phyloP scores from a whole-genome alignment of 2,329 filamentous ascomycete genomes.

The Arachnomyces sp. region DNA sequence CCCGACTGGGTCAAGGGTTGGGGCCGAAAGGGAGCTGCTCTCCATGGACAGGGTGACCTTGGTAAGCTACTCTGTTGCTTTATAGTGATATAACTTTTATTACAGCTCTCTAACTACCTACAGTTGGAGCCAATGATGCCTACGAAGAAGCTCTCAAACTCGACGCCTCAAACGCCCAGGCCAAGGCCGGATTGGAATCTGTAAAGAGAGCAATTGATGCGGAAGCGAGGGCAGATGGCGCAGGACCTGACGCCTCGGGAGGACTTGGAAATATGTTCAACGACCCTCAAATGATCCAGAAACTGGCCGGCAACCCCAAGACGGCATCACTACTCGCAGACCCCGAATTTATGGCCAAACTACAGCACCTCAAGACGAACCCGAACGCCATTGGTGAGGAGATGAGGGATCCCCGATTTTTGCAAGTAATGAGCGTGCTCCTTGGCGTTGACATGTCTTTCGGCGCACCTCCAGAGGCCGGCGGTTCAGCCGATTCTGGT shows the following conservation, averaged over 20 bases:
- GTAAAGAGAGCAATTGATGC: slow-evolving; percentile 83
- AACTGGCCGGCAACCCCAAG: slow-evolving; percentile 91
- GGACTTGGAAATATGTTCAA: slow-evolving; percentile 90
- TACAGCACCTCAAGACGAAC: slow-evolving; percentile 73
- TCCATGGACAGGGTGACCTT: slow-evolving; percentile 81
- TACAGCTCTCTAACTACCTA: slow-evolving; percentile 1
- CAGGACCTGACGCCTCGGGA: slow-evolving; percentile 58
- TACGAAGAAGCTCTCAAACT: slow-evolving; percentile 93
- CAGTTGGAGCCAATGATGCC: slow-evolving; percentile 73
- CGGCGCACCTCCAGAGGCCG: slow-evolving; percentile 44
- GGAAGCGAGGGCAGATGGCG: slow-evolving; percentile 57
- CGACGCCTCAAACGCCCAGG: slow-evolving; percentile 83
- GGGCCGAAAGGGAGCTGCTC: slow-evolving; percentile 83
- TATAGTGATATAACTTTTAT: not conserved
- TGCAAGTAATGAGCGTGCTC: slow-evolving; percentile 87
- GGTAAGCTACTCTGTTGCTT: slow-evolving; percentile 34
- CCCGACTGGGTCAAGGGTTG: slow-evolving; percentile 97
- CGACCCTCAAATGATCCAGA: slow-evolving; percentile 81
- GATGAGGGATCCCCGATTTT: slow-evolving; percentile 82
- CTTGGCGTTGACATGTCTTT: slow-evolving; percentile 90
- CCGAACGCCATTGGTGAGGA: slow-evolving; percentile 70
- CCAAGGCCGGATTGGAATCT: slow-evolving; percentile 77
- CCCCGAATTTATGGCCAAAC: slow-evolving; percentile 79
- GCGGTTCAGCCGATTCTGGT: slow-evolving; percentile 28
- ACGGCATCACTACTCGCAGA: slow-evolving; percentile 75